Evolutionary conservation across 2,329 filamentous ascomycete genomes (phyloP).

Genomic region (Aspergillus niger): DNA sequence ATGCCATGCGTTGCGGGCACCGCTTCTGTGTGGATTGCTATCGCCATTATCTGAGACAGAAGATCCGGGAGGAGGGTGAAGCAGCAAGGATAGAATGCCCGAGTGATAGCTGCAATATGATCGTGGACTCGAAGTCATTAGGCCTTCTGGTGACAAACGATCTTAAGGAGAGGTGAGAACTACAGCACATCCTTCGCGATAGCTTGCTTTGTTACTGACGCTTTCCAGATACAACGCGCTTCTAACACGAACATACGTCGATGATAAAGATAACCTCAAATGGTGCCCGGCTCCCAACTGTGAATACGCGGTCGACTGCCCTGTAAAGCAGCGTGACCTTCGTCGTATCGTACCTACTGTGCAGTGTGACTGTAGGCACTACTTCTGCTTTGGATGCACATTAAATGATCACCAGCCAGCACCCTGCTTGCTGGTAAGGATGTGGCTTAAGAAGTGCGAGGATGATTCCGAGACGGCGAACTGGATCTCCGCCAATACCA

Average conservation of each 20-base stretch:
- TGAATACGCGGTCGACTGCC: conserved; percentile 86
- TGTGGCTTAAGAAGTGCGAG: conserved; percentile 96
- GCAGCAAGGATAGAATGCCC: conserved; percentile 94
- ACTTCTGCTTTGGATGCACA: conserved; percentile 94
- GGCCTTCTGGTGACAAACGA: conserved; percentile 68
- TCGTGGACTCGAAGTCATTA: conserved; percentile 87
- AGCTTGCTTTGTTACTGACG: conserved; percentile 17
- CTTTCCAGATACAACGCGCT: conserved; percentile 74
- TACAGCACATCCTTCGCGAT: not conserved
- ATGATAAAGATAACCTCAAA: conserved; percentile 92
- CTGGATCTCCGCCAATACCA: conserved; percentile 99
- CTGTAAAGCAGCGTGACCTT: conserved; percentile 83
- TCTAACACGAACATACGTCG: conserved; percentile 91
- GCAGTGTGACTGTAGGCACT: conserved; percentile 76
- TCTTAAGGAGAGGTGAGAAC: conserved; percentile 56
- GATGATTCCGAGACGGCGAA: conserved; percentile 98
- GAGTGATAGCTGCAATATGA: conserved; percentile 79
- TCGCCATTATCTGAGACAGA: conserved; percentile 83
- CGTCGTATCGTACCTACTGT: conserved; percentile 86
- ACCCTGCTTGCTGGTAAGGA: conserved; percentile 86
- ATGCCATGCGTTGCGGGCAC: conserved; percentile 93
- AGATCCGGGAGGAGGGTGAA: conserved; percentile 94
- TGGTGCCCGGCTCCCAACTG: conserved; percentile 99
- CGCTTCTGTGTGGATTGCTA: conserved; percentile 94
- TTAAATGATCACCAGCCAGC: conserved; percentile 89